Base-by-base conservation (phyloP, 139 green algal genomes). In the Marvania coccoides region DNA sequence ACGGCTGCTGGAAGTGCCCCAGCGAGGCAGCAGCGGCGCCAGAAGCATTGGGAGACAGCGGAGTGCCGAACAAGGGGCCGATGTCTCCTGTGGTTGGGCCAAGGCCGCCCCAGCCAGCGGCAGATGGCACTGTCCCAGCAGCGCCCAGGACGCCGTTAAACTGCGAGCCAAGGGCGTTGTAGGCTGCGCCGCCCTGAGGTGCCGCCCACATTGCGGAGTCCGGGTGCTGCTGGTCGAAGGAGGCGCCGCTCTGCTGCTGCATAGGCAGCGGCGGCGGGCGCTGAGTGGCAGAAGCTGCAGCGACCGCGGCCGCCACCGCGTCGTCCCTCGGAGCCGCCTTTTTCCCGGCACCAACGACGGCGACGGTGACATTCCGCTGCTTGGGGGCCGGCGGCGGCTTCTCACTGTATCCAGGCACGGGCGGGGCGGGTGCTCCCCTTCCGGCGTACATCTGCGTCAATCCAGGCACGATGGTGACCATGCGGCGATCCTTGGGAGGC, bases 401-500 rank as follows among this genome's bases (percentile, higher is more conserved):
- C n/a, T n/a, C n/a, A n/a, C n/a, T n/a, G n/a, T n/a, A n/a, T n/a
- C n/a, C n/a, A n/a, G n/a, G n/a, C n/a, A n/a, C n/a, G n/a, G n/a
- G n/a, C n/a, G n/a, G n/a, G n/a, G n/a, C n/a, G n/a, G n/a, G n/a
- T n/a, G n/a, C n/a, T n/a, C n/a, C n/a, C n/a, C n/a, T n/a, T n/a
- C n/a, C n/a, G n/a, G n/a, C n/a, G n/a, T n/a, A n/a, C n/a, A n/a
- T n/a, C n/a, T n/a, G n/a, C n/a, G n/a, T n/a, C n/a, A n/a, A n/a
- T 4, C 58, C 61, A 0, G 61, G 45, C 8, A 46, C 46, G 28
- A 46, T 45, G 33, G 58, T 67, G 42, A 46, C 61, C 9, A 67
- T 58, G 61, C 61, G 61, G 24, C 38, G 45, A 24, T 45, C 33
- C 45, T 58, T 58, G 28, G 45, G 45, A 31, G 58, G n/a, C 45